Evolutionary conservation across 1,284 basidiomycete genomes (phyloP).

Genomic region (Fomitopsis schrenkii): DNA sequence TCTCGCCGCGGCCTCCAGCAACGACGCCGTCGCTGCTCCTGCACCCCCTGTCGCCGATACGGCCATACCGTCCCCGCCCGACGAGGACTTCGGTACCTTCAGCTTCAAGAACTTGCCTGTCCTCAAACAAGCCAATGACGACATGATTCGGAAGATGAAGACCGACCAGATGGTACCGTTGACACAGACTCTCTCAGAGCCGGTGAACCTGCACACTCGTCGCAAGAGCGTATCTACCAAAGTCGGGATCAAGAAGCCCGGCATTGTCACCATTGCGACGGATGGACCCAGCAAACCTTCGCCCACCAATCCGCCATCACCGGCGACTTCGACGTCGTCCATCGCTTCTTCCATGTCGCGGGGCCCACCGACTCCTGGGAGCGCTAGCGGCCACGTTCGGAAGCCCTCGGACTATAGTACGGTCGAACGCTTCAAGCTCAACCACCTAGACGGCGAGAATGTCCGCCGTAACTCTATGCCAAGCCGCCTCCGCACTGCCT

Average conservation of each 20-base stretch:
- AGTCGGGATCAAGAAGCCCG: conserved; percentile 61
- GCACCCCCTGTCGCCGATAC: conserved; percentile 42
- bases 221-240: conserved; percentile 72
- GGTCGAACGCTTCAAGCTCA: conserved; percentile 82
- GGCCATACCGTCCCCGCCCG: conserved; percentile 45
- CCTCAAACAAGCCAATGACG: conserved; percentile 98
- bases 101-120: conserved; percentile 98
- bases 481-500: conserved; percentile 83
- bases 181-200: conserved; percentile 68
- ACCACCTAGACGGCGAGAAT: conserved; percentile 66
- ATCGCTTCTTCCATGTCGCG: conserved; percentile 90
- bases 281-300: conserved; percentile 48
- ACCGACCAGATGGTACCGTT: conserved; percentile 77
- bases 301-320: conserved; percentile 75
- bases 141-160: conserved; percentile 93
- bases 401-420: conserved; percentile 85
- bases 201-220: conserved; percentile 50
- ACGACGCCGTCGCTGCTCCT: conserved; percentile 35
- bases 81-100: conserved; percentile 96
- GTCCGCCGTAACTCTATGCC: conserved; percentile 82
- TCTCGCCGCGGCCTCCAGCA: conserved; percentile 28
- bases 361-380: conserved; percentile 69
- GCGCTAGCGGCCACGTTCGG: conserved; percentile 58
- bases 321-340: conserved; percentile 90
- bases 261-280: conserved; percentile 68